Percentiles rank a stretch among this genome's conserved stretches.
phyloP scores from a whole-genome alignment of 345 rosid species.

The Aethionema arabicum region DNA sequence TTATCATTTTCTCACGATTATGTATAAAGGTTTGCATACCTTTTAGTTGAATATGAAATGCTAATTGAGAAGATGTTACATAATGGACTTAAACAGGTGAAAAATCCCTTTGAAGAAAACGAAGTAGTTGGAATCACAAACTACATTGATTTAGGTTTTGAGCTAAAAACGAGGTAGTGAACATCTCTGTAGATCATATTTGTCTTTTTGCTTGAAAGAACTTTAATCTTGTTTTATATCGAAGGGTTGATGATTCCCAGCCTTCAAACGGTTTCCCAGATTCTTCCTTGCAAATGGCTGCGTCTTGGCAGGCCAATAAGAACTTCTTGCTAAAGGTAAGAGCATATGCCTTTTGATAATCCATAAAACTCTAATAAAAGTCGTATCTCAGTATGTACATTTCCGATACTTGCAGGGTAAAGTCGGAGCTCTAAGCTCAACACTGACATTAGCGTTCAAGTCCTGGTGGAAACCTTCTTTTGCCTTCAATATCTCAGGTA shows the following conservation, averaged over 20 bases:
- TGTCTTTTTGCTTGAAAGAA: constrained; percentile 22
- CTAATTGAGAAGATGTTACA: neutral
- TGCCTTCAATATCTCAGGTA: constrained; percentile 77
- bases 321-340: constrained; percentile 81
- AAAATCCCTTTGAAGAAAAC: constrained; percentile 76
- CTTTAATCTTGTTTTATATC: constrained; percentile 14
- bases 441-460: constrained; percentile 75
- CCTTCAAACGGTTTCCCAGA: constrained; percentile 43
- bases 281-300: constrained; percentile 82
- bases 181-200: constrained; percentile 14
- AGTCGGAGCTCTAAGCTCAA: constrained; percentile 74
- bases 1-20: neutral
- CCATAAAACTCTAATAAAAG: constrained; percentile 2
- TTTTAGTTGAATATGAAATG: constrained; percentile 2
- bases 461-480: constrained; percentile 98
- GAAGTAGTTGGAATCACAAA: constrained; percentile 91
- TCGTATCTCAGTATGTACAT: neutral
- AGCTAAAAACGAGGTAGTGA: constrained; percentile 75
- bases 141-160: constrained; percentile 87
- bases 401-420: constrained; percentile 56
- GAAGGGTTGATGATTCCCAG: constrained; percentile 60
- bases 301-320: constrained; percentile 97
- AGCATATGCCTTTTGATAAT: neutral
- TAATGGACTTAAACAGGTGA: constrained; percentile 53
- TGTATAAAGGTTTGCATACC: neutral